Conservation (phyloP, 1,284 basidiomycete genomes). For the Apiotrichum sp. region DNA sequence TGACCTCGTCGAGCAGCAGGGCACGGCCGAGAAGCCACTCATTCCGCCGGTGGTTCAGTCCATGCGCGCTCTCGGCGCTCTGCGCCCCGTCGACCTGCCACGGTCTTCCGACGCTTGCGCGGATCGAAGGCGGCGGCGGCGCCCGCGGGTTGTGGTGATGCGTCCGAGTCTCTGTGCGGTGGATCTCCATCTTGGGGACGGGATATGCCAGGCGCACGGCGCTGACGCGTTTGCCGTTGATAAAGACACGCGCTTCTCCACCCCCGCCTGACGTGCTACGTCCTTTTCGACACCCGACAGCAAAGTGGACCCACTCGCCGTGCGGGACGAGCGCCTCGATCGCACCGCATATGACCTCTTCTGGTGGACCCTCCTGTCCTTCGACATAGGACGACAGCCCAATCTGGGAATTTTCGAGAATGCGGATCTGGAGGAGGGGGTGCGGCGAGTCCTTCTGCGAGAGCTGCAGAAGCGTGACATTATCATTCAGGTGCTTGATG, state of each 20-base stretch:
- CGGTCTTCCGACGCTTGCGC: slow-evolving; percentile 6
- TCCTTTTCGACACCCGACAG: slow-evolving; percentile 33
- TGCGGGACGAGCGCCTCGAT: slow-evolving; percentile 44
- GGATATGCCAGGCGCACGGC: slow-evolving; percentile 37
- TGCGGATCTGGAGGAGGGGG: slow-evolving; percentile 36
- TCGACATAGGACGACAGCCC: slow-evolving; percentile 25
- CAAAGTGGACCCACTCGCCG: slow-evolving; percentile 43
- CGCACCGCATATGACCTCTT: slow-evolving; percentile 38
- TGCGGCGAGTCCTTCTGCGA: slow-evolving; percentile 21
- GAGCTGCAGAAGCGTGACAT: slow-evolving; percentile 39
- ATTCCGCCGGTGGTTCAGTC: slow-evolving; percentile 17
- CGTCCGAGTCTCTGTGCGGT: background rate
- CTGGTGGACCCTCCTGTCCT: slow-evolving; percentile 8
- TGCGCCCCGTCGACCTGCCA: background rate
- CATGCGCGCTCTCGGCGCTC: background rate
- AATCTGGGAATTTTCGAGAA: slow-evolving; percentile 46
- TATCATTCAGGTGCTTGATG: slow-evolving; percentile 37
- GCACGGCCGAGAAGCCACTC: slow-evolving; percentile 42
- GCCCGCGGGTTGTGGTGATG: slow-evolving; percentile 1
- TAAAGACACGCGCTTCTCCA: slow-evolving; percentile 36
- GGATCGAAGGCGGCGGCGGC: slow-evolving; percentile 2
- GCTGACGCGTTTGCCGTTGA: slow-evolving; percentile 39
- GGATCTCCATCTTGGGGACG: slow-evolving; percentile 13
- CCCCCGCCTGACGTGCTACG: slow-evolving; percentile 12
- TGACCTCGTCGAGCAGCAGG: slow-evolving; percentile 39